These are phyloP conservation scores for Strobilomyces confusus DNA, from an alignment of 768 basidiomycete species.

Conservation along the genomic window DNA sequence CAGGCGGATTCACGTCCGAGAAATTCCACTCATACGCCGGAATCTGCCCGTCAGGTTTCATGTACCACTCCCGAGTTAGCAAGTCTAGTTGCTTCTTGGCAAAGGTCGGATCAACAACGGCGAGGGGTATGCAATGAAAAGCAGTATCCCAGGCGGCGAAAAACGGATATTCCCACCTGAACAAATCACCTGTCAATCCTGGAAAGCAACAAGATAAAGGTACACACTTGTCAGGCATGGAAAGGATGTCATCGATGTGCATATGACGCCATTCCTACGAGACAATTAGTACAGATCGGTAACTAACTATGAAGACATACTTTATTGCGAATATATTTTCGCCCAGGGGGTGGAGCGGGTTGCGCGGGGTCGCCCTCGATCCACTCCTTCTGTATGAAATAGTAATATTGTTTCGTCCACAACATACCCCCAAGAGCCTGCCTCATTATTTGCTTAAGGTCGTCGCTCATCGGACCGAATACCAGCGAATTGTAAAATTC, in stretches of 20 bases:
- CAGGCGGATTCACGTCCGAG: constrained; percentile 96
- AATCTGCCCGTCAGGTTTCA: constrained; percentile 98
- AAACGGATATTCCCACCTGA: constrained; percentile 97
- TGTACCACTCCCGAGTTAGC: constrained; percentile 98
- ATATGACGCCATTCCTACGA: constrained; percentile 90
- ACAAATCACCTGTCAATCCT: constrained; percentile 5
- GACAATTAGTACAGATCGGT: not conserved
- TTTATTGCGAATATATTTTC: constrained; percentile 80
- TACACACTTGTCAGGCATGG: constrained; percentile 96
- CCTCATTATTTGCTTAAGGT: constrained; percentile 92
- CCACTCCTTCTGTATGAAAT: constrained; percentile 97
- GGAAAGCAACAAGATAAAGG: not conserved
- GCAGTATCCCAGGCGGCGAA: constrained; percentile 98
- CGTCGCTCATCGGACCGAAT: constrained; percentile 83
- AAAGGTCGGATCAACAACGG: constrained; percentile 90
- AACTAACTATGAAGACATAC: constrained; percentile 37
- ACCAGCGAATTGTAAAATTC: constrained; percentile 88
- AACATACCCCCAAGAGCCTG: constrained; percentile 97
- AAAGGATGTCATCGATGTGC: constrained; percentile 92
- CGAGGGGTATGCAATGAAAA: constrained; percentile 98
- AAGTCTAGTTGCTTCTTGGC: constrained; percentile 98
- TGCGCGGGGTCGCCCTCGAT: constrained; percentile 93
- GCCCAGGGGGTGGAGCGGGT: constrained; percentile 86
- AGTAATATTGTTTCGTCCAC: constrained; percentile 98
- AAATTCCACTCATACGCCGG: constrained; percentile 99